Percentiles rank a stretch among this genome's conserved stretches.
These are phyloP conservation scores for Claviceps sp. DNA, from an alignment of 2,329 filamentous ascomycete genomes.

Conservation along the genomic window DNA sequence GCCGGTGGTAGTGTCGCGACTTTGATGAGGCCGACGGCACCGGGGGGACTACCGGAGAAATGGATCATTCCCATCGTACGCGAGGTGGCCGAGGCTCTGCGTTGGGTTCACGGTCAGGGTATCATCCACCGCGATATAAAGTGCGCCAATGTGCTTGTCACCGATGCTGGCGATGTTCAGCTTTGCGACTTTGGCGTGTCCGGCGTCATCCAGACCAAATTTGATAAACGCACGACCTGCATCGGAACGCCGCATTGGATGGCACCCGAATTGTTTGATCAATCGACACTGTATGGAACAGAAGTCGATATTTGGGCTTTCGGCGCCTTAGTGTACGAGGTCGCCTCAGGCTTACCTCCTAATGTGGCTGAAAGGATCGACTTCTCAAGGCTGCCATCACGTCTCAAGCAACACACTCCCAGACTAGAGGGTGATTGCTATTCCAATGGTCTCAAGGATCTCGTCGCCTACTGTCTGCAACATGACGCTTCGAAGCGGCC, in stretches of 20 bases:
- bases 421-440: conserved; percentile 59
- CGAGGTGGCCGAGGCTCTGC: conserved; percentile 52
- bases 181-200: conserved; percentile 79
- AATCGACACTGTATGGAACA: conserved; percentile 50
- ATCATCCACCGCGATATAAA: conserved; percentile 63
- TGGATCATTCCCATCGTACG: conserved; percentile 56
- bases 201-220: conserved; percentile 60
- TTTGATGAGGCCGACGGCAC: conserved; percentile 53
- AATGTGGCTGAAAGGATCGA: conserved; percentile 43
- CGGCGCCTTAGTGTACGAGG: conserved; percentile 68
- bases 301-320: conserved; percentile 78
- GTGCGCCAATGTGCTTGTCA: conserved; percentile 68
- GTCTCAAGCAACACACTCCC: conserved; percentile 49
- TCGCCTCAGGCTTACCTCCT: conserved; percentile 65
- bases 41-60: conserved; percentile 53
- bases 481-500: conserved; percentile 56
- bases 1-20: conserved; percentile 71
- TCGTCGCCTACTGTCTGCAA: conserved; percentile 61
- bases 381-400: conserved; percentile 36
- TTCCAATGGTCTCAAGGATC: conserved; percentile 52
- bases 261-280: conserved; percentile 64
- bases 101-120: conserved; percentile 53
- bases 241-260: conserved; percentile 80
- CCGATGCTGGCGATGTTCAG: conserved; percentile 63
- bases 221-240: conserved; percentile 66